A percentile compares a stretch with the other conserved stretches of the same genome.
phyloP scores from a whole-genome alignment of 331 rosid species.

The Rhamnella rubrinervis region DNA sequence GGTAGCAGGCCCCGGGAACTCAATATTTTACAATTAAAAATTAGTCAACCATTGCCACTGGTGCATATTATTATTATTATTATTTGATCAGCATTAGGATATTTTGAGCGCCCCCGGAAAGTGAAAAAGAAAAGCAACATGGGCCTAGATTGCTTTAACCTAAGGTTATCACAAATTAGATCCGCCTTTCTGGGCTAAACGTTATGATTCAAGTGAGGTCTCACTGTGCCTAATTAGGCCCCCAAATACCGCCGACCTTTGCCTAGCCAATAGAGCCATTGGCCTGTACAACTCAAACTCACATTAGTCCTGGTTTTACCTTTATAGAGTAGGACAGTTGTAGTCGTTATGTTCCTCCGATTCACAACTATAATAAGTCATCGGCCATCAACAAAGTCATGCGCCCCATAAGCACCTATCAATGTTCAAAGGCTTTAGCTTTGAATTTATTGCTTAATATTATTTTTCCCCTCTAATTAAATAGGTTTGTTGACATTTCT shows the following conservation, averaged over 20 bases:
- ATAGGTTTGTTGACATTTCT: not conserved
- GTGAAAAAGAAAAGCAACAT: too few relatives aligned
- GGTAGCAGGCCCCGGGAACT: too few relatives aligned
- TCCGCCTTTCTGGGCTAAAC: too few relatives aligned
- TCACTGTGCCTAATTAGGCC: not conserved
- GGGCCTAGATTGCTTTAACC: too few relatives aligned
- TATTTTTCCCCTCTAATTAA: not conserved
- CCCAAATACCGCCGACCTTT: constrained; percentile 7
- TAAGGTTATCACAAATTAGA: too few relatives aligned
- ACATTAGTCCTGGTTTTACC: not conserved
- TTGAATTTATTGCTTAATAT: not conserved
- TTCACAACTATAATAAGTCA: not conserved
- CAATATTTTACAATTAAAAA: too few relatives aligned
- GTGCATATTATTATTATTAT: too few relatives aligned
- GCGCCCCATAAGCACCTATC: too few relatives aligned
- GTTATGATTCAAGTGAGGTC: too few relatives aligned
- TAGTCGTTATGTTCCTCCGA: constrained; percentile 3
- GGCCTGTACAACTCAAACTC: not conserved
- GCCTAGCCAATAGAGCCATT: not conserved
- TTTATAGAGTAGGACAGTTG: constrained; percentile 8
- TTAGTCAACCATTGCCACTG: too few relatives aligned
- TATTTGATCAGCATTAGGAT: too few relatives aligned
- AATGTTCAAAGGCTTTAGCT: not conserved
- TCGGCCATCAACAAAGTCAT: not conserved
- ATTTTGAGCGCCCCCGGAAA: too few relatives aligned